Evolutionary conservation across 495 filamentous ascomycete species (phyloP).

Genomic region (Aspergillus taichungensis): DNA sequence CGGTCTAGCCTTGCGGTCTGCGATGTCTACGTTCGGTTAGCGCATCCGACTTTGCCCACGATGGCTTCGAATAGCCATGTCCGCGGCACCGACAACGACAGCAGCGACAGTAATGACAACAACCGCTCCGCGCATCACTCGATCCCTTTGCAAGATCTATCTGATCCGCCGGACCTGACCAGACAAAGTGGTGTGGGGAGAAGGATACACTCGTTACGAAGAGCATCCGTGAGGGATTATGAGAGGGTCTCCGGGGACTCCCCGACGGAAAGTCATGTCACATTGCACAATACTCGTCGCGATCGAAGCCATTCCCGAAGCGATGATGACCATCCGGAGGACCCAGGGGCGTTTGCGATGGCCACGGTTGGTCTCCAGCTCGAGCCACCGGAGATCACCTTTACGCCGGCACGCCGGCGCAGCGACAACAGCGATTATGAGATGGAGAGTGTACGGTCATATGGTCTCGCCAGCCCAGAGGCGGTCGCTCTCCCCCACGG

Average conservation of each 20-base stretch:
- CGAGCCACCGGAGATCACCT: slow-evolving; percentile 23
- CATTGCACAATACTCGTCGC: slow-evolving; percentile 12
- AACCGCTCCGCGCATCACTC: slow-evolving; percentile 49
- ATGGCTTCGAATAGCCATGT: slow-evolving; percentile 54
- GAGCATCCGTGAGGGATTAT: slow-evolving; percentile 32
- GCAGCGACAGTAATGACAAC: slow-evolving; percentile 35
- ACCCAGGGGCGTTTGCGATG: slow-evolving; percentile 48
- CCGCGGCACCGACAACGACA: slow-evolving; percentile 35
- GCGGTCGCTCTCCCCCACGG: slow-evolving; percentile 41
- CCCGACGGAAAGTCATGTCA: slow-evolving; percentile 25
- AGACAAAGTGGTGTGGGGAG: slow-evolving; percentile 23
- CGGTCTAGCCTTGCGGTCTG: slow-evolving; percentile 12
- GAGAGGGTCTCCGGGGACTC: slow-evolving; percentile 46
- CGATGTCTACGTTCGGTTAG: slow-evolving; percentile 40
- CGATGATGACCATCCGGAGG: slow-evolving; percentile 37
- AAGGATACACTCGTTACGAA: slow-evolving; percentile 27
- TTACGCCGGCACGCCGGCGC: slow-evolving; percentile 14
- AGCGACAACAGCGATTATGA: slow-evolving; percentile 22
- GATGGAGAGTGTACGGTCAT: slow-evolving; percentile 24
- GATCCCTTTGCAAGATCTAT: slow-evolving; percentile 79
- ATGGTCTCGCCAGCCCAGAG: slow-evolving; percentile 17
- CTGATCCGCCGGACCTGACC: slow-evolving; percentile 42
- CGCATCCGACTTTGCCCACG: slow-evolving; percentile 27
- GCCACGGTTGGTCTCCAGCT: slow-evolving; percentile 52
- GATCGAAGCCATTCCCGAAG: slow-evolving; percentile 21